Percentiles rank a stretch among this genome's conserved stretches.
These are phyloP conservation scores for Colletotrichum ledebouriae DNA, from an alignment of 2,329 filamentous ascomycete species.

Conservation along the genomic window DNA sequence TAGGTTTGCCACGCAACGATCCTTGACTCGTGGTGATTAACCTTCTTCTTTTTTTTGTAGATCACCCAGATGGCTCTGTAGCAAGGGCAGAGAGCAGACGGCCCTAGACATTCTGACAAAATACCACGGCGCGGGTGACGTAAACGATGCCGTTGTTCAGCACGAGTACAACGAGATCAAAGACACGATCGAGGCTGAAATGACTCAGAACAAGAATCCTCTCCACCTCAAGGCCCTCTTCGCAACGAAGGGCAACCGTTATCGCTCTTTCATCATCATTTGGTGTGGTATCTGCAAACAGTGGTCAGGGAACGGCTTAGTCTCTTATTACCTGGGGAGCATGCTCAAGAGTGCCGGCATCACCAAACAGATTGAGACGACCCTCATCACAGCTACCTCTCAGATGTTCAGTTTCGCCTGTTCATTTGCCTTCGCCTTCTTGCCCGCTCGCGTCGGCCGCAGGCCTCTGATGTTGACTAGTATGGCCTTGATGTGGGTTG, in stretches of 20 bases:
- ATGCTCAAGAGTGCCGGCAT: slow-evolving; percentile 41
- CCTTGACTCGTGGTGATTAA: neutral
- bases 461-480: slow-evolving; percentile 40
- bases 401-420: slow-evolving; percentile 42
- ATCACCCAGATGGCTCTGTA: slow-evolving; percentile 39
- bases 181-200: slow-evolving; percentile 52
- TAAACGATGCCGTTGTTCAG: slow-evolving; percentile 64
- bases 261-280: slow-evolving; percentile 54
- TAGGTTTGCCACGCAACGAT: slow-evolving; percentile 4
- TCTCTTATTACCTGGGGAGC: slow-evolving; percentile 23
- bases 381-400: slow-evolving; percentile 39
- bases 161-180: slow-evolving; percentile 65
- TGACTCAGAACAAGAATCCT: slow-evolving; percentile 48
- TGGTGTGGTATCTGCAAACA: slow-evolving; percentile 60
- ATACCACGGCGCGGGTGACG: slow-evolving; percentile 71
- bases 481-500: slow-evolving; percentile 40
- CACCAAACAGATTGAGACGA: slow-evolving; percentile 32
- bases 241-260: slow-evolving; percentile 50
- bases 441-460: slow-evolving; percentile 38
- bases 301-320: slow-evolving; percentile 44
- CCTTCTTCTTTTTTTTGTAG: neutral
- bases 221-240: slow-evolving; percentile 45
- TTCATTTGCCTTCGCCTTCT: slow-evolving; percentile 36
- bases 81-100: slow-evolving; percentile 51
- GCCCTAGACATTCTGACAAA: slow-evolving; percentile 67